Conservation (phyloP, 495 filamentous ascomycete genomes). For the Annulohypoxylon nitens region DNA sequence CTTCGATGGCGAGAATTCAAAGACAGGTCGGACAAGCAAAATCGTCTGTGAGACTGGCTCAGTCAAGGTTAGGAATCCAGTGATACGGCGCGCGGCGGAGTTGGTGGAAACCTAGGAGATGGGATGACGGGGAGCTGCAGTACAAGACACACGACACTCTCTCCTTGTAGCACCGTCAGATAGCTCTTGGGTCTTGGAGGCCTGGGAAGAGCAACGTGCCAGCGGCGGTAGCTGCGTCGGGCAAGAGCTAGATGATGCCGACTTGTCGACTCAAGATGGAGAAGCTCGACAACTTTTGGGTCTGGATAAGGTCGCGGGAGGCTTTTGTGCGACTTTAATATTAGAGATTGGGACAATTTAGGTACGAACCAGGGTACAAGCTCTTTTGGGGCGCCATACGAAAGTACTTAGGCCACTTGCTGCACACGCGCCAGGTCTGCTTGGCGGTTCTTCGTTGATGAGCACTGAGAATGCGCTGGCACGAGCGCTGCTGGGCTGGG, state of each 20-base stretch:
- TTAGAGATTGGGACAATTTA: constrained; percentile 53
- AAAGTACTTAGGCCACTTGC: constrained; percentile 55
- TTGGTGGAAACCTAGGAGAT: constrained; percentile 57
- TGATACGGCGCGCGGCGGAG: constrained; percentile 61
- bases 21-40: constrained; percentile 61
- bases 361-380: constrained; percentile 52
- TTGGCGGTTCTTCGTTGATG: constrained; percentile 51
- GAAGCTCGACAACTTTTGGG: constrained; percentile 59
- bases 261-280: constrained; percentile 51
- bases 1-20: constrained; percentile 47
- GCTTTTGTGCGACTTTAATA: constrained; percentile 68
- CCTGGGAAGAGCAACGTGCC: constrained; percentile 51
- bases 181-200: constrained; percentile 50
- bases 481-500: constrained; percentile 42
- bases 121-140: constrained; percentile 61
- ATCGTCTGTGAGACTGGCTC: constrained; percentile 59
- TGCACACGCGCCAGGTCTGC: constrained; percentile 47
- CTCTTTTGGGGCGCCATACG: constrained; percentile 52
- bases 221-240: constrained; percentile 49
- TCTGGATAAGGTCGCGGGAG: constrained; percentile 61
- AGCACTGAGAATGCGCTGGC: constrained; percentile 52
- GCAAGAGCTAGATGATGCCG: constrained; percentile 51
- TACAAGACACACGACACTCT: constrained; percentile 52
- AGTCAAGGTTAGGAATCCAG: constrained; percentile 58
- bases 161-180: constrained; percentile 52